A percentile compares a stretch with the other conserved stretches of the same genome.
These are phyloP conservation scores for Cylindrotheca closterium DNA, from an alignment of 108 stramenopile genomes.

Conservation along the genomic window DNA sequence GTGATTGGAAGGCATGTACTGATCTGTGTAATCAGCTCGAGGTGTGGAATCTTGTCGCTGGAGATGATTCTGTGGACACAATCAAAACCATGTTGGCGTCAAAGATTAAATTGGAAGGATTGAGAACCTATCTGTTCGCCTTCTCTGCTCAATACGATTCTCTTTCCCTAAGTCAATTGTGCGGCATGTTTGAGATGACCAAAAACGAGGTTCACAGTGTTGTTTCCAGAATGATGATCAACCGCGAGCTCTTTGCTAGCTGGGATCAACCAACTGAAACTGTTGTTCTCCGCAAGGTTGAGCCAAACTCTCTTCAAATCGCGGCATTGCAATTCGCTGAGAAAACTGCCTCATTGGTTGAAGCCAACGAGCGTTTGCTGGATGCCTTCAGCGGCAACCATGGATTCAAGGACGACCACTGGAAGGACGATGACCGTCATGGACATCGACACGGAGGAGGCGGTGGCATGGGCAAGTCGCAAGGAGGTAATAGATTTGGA, in stretches of 20 bases:
- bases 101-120: conserved; percentile 95
- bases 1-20: conserved; percentile 92
- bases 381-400: conserved; percentile 85
- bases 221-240: conserved; percentile 99
- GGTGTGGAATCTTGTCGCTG: conserved; percentile 94
- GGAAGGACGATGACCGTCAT: conserved; percentile 43
- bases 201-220: conserved; percentile 88
- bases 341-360: conserved; percentile 87
- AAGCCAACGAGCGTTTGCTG: conserved; percentile 94
- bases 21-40: conserved; percentile 80
- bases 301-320: conserved; percentile 87
- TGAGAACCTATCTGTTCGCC: conserved; percentile 93
- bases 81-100: conserved; percentile 82
- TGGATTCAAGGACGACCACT: conserved; percentile 68
- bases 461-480: not conserved
- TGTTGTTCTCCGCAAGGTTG: conserved; percentile 88
- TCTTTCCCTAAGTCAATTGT: conserved; percentile 83
- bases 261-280: conserved; percentile 99
- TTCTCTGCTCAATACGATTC: conserved; percentile 93
- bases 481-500: conserved; percentile 14
- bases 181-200: conserved; percentile 95
- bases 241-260: conserved; percentile 91
- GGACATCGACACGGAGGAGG: conserved; percentile 28
- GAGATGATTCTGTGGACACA: conserved; percentile 65
- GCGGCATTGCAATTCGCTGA: conserved; percentile 94